These are phyloP conservation scores for Penicillium sp. DNA, from an alignment of 2,329 filamentous ascomycete species.

Conservation along the genomic window DNA sequence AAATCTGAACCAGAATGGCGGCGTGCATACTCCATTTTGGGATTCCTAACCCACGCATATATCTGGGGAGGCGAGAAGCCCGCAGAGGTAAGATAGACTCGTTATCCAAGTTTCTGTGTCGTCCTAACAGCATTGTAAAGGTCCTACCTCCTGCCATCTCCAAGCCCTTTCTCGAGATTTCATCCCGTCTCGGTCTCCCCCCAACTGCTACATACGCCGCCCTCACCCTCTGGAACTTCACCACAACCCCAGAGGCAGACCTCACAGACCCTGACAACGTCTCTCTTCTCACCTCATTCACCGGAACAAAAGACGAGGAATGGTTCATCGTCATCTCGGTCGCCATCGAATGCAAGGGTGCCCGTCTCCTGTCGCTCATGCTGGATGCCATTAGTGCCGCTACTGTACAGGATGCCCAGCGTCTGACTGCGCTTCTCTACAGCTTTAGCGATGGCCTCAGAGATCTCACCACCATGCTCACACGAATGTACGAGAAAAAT, in stretches of 20 bases:
- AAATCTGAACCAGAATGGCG: conserved; percentile 82
- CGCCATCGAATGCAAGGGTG: conserved; percentile 53
- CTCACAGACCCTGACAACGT: conserved; percentile 40
- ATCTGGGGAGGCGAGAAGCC: conserved; percentile 77
- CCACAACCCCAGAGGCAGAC: conserved; percentile 23
- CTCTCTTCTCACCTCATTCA: conserved; percentile 35
- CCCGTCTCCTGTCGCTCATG: conserved; percentile 46
- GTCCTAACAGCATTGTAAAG: conserved; percentile 17
- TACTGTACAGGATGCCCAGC: conserved; percentile 34
- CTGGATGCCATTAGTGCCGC: conserved; percentile 49
- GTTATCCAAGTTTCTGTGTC: neutral
- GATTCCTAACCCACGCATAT: conserved; percentile 75
- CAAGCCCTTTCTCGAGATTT: conserved; percentile 38
- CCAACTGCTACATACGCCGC: conserved; percentile 46
- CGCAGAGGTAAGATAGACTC: conserved; percentile 55
- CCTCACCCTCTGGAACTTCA: conserved; percentile 42
- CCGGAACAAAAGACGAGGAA: conserved; percentile 41
- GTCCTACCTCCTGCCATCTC: conserved; percentile 37
- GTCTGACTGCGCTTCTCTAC: conserved; percentile 40
- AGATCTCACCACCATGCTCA: conserved; percentile 44
- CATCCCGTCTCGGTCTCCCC: conserved; percentile 37
- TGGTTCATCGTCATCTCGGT: conserved; percentile 55
- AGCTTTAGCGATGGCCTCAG: conserved; percentile 43
- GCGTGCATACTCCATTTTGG: conserved; percentile 72
- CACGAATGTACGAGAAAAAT: conserved; percentile 53